A percentile compares a stretch with the other conserved stretches of the same genome.
Conservation (phyloP, 2,329 filamentous ascomycete genomes). For the Penicillium sp. region DNA sequence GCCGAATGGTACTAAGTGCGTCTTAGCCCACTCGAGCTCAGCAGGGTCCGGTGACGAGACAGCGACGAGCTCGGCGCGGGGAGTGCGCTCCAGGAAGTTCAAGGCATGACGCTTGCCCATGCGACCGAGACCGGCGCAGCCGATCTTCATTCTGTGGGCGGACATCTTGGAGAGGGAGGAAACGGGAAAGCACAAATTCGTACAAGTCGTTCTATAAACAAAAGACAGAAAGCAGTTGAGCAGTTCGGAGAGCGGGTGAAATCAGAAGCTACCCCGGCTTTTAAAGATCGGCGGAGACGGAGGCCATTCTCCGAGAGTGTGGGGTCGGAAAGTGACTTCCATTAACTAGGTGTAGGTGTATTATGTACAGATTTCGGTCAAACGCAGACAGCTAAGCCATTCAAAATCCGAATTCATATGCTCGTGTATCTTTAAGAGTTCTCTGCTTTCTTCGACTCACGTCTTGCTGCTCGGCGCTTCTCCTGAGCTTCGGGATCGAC, state of each 20-base stretch:
- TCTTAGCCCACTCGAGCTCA: constrained; percentile 56
- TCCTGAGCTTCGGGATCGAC: constrained; percentile 66
- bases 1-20: constrained; percentile 56
- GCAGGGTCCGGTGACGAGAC: constrained; percentile 52
- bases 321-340: constrained; percentile 29
- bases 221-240: background rate
- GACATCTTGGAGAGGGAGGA: constrained; percentile 24
- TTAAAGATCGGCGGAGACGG: constrained; percentile 17
- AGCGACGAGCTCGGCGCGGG: constrained; percentile 55
- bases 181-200: background rate
- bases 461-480: constrained; percentile 29
- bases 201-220: background rate
- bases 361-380: background rate
- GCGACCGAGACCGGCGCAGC: constrained; percentile 55
- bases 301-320: constrained; percentile 22
- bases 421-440: background rate
- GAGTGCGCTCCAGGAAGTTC: constrained; percentile 53
- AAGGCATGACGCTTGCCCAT: constrained; percentile 57
- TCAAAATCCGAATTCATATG: background rate
- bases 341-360: background rate
- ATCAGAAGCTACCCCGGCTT: background rate
- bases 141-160: constrained; percentile 46
- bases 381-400: background rate
- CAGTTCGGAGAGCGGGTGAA: background rate
- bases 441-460: constrained; percentile 36